Percentiles rank a stretch among this genome's conserved stretches.
Conservation (phyloP, 805 yeast species). For the Phaffomyces antillensis region DNA sequence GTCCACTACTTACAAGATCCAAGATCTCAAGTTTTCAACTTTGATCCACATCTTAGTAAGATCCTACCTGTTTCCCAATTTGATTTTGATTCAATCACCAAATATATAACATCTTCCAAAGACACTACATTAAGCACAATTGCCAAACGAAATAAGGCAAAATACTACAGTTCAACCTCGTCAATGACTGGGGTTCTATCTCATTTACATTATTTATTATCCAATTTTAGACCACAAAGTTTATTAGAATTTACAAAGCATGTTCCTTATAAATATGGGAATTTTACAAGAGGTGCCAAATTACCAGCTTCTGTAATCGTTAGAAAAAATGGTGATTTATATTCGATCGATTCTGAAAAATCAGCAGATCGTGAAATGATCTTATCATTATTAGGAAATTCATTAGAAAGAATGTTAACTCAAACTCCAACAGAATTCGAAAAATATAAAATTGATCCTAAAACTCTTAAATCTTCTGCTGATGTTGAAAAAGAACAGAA, state of each 20-base stretch:
- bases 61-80: conserved; percentile 62
- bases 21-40: conserved; percentile 66
- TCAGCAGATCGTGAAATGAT: conserved; percentile 60
- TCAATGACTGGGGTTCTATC: conserved; percentile 73
- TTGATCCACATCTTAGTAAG: conserved; percentile 48
- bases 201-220: conserved; percentile 67
- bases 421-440: conserved; percentile 47
- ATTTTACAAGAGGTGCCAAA: conserved; percentile 38
- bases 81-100: conserved; percentile 48
- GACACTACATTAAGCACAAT: conserved; percentile 47
- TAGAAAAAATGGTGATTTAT: conserved; percentile 36
- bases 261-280: conserved; percentile 30
- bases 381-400: conserved; percentile 68
- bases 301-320: conserved; percentile 55
- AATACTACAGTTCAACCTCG: conserved; percentile 75
- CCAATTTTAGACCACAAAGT: conserved; percentile 51
- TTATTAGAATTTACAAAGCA: conserved; percentile 36
- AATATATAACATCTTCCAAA: conserved; percentile 60
- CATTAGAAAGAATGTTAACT: conserved; percentile 71
- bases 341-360: conserved; percentile 66
- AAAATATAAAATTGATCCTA: conserved; percentile 17
- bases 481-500: conserved; percentile 14
- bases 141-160: conserved; percentile 29
- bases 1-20: conserved; percentile 76
- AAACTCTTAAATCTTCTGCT: too few relatives aligned